Evolutionary conservation across 805 yeast genomes (phyloP).

Genomic region (Lipomyces oligophaga): DNA sequence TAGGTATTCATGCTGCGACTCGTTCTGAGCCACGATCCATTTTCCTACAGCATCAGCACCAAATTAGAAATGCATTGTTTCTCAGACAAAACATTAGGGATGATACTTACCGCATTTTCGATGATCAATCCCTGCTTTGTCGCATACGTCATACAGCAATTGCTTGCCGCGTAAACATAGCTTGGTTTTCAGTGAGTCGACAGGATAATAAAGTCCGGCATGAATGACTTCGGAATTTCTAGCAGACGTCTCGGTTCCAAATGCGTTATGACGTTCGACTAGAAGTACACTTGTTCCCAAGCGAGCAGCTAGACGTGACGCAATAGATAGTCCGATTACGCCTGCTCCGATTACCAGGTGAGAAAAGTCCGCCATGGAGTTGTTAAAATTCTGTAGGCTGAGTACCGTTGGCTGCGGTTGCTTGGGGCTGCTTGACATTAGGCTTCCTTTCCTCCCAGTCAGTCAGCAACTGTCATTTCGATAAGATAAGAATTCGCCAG

Average conservation of each 20-base stretch:
- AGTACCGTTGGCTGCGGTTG: too few relatives aligned
- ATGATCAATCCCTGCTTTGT: conserved; percentile 52
- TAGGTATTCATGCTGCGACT: conserved; percentile 56
- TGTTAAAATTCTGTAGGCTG: too few relatives aligned
- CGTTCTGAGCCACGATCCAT: conserved; percentile 82
- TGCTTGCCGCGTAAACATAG: conserved; percentile 75
- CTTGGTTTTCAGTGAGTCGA: conserved; percentile 58
- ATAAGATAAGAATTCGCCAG: too few relatives aligned
- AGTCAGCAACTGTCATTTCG: too few relatives aligned
- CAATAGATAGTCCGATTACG: conserved; percentile 77
- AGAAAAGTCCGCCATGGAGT: conserved; percentile 48
- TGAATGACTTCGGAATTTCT: conserved; percentile 91
- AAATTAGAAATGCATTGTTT: too few relatives aligned
- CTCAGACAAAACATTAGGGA: too few relatives aligned
- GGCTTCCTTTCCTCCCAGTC: too few relatives aligned
- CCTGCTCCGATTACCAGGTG: conserved; percentile 83
- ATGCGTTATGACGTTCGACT: conserved; percentile 60
- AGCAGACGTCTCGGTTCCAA: conserved; percentile 82
- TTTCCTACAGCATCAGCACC: conserved; percentile 40
- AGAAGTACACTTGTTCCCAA: conserved; percentile 54
- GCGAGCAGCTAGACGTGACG: conserved; percentile 55
- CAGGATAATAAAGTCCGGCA: conserved; percentile 82
- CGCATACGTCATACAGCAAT: conserved; percentile 51
- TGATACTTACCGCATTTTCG: conserved; percentile 60
- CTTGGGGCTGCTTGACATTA: too few relatives aligned